phyloP scores from a whole-genome alignment of 1,284 basidiomycete genomes.

The Mycena sp. region DNA sequence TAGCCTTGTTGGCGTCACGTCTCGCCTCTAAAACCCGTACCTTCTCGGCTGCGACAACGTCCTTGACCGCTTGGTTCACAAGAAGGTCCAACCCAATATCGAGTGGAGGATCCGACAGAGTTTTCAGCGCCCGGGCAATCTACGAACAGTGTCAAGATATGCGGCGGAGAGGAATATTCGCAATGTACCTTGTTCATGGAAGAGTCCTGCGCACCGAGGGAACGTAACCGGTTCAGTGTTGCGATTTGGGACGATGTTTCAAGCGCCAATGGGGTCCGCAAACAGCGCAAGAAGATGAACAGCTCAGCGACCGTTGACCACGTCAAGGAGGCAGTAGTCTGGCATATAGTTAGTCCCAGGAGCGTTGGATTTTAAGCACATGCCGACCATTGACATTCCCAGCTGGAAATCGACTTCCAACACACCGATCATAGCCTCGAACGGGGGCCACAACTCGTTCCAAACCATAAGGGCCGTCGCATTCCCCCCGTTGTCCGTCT shows the following conservation, averaged over 20 bases:
- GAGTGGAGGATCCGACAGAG: slow-evolving; percentile 59
- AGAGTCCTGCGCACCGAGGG: slow-evolving; percentile 58
- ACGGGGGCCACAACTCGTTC: slow-evolving; percentile 81
- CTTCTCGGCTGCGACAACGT: slow-evolving; percentile 72
- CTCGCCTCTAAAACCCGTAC: slow-evolving; percentile 59
- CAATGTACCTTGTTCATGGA: slow-evolving; percentile 59
- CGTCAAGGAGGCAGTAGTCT: slow-evolving; percentile 68
- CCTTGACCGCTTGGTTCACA: slow-evolving; percentile 65
- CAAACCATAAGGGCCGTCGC: slow-evolving; percentile 60
- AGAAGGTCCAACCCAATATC: slow-evolving; percentile 56
- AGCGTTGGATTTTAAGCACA: slow-evolving; percentile 12
- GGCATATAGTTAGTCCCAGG: slow-evolving; percentile 23
- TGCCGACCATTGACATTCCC: slow-evolving; percentile 60
- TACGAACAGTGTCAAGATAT: slow-evolving; percentile 40
- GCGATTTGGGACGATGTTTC: slow-evolving; percentile 62
- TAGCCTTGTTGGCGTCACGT: slow-evolving; percentile 37
- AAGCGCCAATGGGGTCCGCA: slow-evolving; percentile 63
- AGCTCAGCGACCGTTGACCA: slow-evolving; percentile 74
- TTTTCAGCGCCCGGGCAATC: slow-evolving; percentile 63
- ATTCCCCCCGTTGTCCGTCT: slow-evolving; percentile 47
- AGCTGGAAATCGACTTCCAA: slow-evolving; percentile 59
- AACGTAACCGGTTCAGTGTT: slow-evolving; percentile 60
- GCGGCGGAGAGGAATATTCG: not conserved
- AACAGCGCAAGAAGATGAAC: slow-evolving; percentile 68
- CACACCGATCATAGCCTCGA: slow-evolving; percentile 62